These are phyloP conservation scores for Termitomyces eurrhizus DNA, from an alignment of 768 basidiomycete species.

Conservation along the genomic window DNA sequence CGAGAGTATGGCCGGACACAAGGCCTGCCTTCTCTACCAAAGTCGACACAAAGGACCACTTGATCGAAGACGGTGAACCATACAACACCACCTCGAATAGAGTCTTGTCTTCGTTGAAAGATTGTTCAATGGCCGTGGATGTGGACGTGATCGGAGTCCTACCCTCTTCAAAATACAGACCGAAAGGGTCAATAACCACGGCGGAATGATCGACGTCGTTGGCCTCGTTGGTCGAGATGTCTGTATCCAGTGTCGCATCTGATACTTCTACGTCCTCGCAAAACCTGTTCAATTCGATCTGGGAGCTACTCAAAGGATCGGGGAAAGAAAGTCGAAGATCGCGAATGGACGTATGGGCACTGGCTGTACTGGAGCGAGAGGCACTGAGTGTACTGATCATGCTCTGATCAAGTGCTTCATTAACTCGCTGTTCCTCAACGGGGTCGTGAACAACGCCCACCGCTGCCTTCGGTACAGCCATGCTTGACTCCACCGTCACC, in stretches of 20 bases:
- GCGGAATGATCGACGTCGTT: slow-evolving; percentile 15
- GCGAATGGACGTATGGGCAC: slow-evolving; percentile 58
- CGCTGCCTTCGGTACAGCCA: slow-evolving; percentile 22
- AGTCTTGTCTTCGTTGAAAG: slow-evolving; percentile 23
- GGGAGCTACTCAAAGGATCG: slow-evolving; percentile 74
- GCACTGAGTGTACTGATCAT: slow-evolving; percentile 75
- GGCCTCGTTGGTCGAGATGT: slow-evolving; percentile 20
- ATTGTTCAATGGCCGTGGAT: slow-evolving; percentile 32
- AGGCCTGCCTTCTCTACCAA: slow-evolving; percentile 53
- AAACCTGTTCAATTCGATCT: slow-evolving; percentile 56
- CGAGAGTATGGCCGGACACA: slow-evolving; percentile 32
- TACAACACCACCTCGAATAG: slow-evolving; percentile 67
- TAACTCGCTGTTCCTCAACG: slow-evolving; percentile 65
- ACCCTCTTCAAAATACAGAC: slow-evolving; percentile 25
- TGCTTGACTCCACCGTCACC: slow-evolving; percentile 27
- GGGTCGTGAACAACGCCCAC: slow-evolving; percentile 34
- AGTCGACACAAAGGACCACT: slow-evolving; percentile 58
- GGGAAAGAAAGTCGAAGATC: slow-evolving; percentile 81
- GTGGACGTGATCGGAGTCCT: slow-evolving; percentile 28
- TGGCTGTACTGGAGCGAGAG: slow-evolving; percentile 60
- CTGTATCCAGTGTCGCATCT: slow-evolving; percentile 26
- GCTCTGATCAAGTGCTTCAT: slow-evolving; percentile 77
- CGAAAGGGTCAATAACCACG: slow-evolving; percentile 10
- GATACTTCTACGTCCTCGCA: slow-evolving; percentile 48
- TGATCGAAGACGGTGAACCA: slow-evolving; percentile 52